Base-by-base conservation (phyloP, 1,139 yeast species). In the Geotrichum reessii region DNA sequence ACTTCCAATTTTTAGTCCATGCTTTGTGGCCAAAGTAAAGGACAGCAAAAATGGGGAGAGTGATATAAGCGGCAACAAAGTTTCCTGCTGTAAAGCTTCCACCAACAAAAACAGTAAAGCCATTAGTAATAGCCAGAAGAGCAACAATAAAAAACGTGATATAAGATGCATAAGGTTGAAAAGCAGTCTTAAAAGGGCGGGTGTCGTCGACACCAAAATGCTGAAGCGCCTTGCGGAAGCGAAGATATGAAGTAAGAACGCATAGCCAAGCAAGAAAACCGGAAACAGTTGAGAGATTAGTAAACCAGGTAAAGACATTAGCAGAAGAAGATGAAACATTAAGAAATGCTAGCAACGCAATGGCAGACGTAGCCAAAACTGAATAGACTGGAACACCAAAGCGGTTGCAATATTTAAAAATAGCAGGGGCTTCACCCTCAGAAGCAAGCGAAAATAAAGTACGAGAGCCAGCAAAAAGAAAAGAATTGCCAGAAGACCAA, bases 41-140 rank as follows among this genome's bases (percentile, higher is more conserved):
- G 12, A 70, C 69, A 7, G 78, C 58, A 67, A 81, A 78, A 54
- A 83, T 76, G 25, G 80, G 79, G 54, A 78, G 73, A 57, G 84
- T 82, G 67, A 83, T 70, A 69, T 82, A 82, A 61, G 79, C 74
- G 64, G 77, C 75, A 67, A 83, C 81, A 71, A 83, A 82, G 52
- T 74, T 75, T 4, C 81, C 69, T 0, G 80, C 87, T 54, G 73
- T 76, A 67, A 86, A 77, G 50, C 74, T 57, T 19, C 78, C 81
- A 60, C 79, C 76, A 57, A 80, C 83, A 74, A 85, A 86, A 1
- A 81, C 82, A 0, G 77, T 73, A 72, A 81, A 87, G 31, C 95
- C 95, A 74, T 87, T 92, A 62, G 88, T 78, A 65, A 87, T 75
- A 42, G 82, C 81, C 63, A 86, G 75, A 12, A 68, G 33, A 5